Conservation (phyloP, 148 eudicot genomes). For the Vaccinium macrocarpon region DNA sequence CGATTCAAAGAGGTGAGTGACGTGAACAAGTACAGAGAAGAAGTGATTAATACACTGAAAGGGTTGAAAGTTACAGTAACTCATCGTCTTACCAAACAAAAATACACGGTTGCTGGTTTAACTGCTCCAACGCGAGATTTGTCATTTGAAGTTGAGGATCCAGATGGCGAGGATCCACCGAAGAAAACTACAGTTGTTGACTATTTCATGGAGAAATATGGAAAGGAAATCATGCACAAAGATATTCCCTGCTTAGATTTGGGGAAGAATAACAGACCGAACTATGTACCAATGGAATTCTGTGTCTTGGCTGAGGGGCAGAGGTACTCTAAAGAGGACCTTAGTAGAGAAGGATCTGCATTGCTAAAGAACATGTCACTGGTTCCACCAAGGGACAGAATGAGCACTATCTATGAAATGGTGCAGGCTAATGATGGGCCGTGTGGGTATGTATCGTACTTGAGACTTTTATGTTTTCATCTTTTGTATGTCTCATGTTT, state of each 20-base stretch:
- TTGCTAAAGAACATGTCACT: constrained; percentile 47
- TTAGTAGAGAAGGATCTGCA: constrained; percentile 28
- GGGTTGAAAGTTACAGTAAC: constrained; percentile 57
- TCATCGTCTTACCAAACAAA: constrained; percentile 62
- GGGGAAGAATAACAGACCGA: constrained; percentile 39
- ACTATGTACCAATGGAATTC: constrained; percentile 63
- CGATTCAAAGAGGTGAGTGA: constrained; percentile 20
- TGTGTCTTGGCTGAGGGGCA: constrained; percentile 73
- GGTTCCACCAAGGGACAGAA: constrained; percentile 40
- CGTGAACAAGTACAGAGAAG: constrained; percentile 10
- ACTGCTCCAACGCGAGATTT: constrained; percentile 39
- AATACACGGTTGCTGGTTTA: constrained; percentile 42
- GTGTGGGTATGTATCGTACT: constrained; percentile 50
- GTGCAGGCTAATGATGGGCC: constrained; percentile 49
- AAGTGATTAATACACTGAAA: constrained; percentile 30
- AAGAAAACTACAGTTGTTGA: constrained; percentile 30
- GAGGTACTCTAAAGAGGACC: constrained; percentile 52
- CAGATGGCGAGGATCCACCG: constrained; percentile 32
- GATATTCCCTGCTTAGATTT: constrained; percentile 55
- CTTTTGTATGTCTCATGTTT: not conserved
- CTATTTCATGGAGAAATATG: constrained; percentile 57
- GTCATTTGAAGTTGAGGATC: constrained; percentile 43
- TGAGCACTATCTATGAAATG: constrained; percentile 45
- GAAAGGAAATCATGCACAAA: constrained; percentile 22
- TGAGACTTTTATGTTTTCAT: not conserved